Base-by-base conservation (phyloP, 2,329 filamentous ascomycete genomes). In the Colletotrichum graminicola region DNA sequence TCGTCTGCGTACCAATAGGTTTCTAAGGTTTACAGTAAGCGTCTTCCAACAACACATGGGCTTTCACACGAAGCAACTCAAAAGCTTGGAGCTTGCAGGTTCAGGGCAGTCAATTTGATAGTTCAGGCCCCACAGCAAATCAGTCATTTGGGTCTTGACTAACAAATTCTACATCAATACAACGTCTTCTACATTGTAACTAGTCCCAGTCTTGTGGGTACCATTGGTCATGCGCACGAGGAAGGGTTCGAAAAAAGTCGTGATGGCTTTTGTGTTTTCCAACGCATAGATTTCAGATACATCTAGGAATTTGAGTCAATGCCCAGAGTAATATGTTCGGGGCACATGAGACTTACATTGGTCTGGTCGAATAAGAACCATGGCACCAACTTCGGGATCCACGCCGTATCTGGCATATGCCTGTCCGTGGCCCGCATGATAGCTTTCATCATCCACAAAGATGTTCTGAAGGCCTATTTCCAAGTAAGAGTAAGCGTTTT, bases 281-380 rank as follows among this genome's bases (percentile, higher is more conserved):
- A 60, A n/a, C 2, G 43, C 49, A 14, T 3, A 56, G 21, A 66
- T 60, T 1, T 11, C 60, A 1, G 66, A 34, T 7, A 69, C 54
- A 21, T 69, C 66, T 69, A 32, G 12, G 6, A 26, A 1, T 18
- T 1, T 18, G 3, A 32, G 47, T 41, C 10, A 26, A 7, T 18
- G 2, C 26, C 21, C 5, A 23, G 2, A 12, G 0, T 1, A 21
- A 18, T 6, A 14, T 45, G 2, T 4, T 39, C 7, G 29, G 23
- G 11, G 74, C 78, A 10, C 21, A 14, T 0, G 80, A 1, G 76
- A 85, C 49, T 93, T 86, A 79, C 93, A 90, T 76, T 92, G 90
- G 80, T 94, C 92, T 2, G 92, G 92, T 56, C 92, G 79, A 1
- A 91, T 81, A 2, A 91, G 81, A 0, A 92, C 86, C 11, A 90